These are phyloP conservation scores for Arabis hirsuta DNA, from an alignment of 345 rosid genomes.

Conservation along the genomic window DNA sequence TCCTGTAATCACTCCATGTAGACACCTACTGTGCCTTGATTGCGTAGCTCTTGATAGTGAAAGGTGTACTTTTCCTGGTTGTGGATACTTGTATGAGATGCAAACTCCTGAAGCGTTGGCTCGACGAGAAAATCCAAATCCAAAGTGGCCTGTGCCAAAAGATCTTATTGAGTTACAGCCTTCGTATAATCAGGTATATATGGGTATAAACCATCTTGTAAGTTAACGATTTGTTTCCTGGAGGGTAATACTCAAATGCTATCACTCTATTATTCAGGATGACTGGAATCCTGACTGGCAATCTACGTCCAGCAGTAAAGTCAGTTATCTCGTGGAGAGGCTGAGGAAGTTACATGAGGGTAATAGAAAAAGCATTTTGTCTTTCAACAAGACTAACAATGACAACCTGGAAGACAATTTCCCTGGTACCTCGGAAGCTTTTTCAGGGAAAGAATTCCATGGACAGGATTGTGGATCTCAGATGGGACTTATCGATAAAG, in stretches of 20 bases:
- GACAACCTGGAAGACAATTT: conserved; percentile 41
- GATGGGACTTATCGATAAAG: conserved; percentile 60
- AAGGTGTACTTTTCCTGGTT: conserved; percentile 75
- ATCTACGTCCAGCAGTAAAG: conserved; percentile 95
- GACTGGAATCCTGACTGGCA: conserved; percentile 99
- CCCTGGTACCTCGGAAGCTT: conserved; percentile 33
- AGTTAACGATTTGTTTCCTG: conserved; percentile 10
- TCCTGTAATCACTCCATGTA: conserved; percentile 89
- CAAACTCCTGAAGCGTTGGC: conserved; percentile 77
- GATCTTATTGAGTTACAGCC: conserved; percentile 99
- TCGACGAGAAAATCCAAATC: conserved; percentile 93
- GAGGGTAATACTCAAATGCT: conserved; percentile 22
- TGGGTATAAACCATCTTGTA: conserved; percentile 22
- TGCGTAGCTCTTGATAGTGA: conserved; percentile 80
- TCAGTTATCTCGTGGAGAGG: conserved; percentile 74
- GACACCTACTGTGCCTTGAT: conserved; percentile 87
- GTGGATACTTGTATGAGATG: conserved; percentile 85
- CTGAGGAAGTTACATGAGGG: conserved; percentile 67
- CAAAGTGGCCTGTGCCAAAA: conserved; percentile 95
- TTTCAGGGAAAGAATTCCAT: conserved; percentile 32
- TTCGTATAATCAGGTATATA: conserved; percentile 83
- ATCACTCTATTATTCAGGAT: conserved; percentile 61
- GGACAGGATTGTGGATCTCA: conserved; percentile 42
- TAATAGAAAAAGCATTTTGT: conserved; percentile 39
- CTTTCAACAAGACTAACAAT: conserved; percentile 35